Evolutionary conservation across 1,139 yeast genomes (phyloP), one percentile per base, ranked within the genome.

Genomic region (Debaryomycetaceae sp.): DNA sequence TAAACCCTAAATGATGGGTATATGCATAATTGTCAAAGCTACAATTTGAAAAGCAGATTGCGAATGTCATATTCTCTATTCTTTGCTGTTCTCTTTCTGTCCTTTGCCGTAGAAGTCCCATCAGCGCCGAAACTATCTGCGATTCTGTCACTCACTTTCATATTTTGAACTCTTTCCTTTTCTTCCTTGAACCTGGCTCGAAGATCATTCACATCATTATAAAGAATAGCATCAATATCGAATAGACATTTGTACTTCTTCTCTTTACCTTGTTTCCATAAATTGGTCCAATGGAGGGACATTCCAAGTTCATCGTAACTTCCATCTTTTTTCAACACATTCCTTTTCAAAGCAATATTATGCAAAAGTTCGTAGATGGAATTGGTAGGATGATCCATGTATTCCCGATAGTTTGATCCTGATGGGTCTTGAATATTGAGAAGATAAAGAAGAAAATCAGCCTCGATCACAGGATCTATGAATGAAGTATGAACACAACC

Each of bases 391-490:
- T 71, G 70, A 17, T 68, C 60, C 50, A 78, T 64, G 54, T 75
- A 83, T 42, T 71, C 75, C 2, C 65, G 63, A 57, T 78, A 81
- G 44, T 63, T 63, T 6, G 57, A 50, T 0, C 83, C 82, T 6
- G 65, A 58, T 8, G 78, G 71, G 45, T 76, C 79, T 50, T 81
- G 87, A 24, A 83, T 63, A 61, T 93, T 93, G 62, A 91, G 68
- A 29, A 87, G 68, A 57, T 75, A 93, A 27, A 93, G 69, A 37
- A 93, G 66, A 61, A 85, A 93, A 59, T 93, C 99, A 0, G 97
- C 96, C 49, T 87, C 87, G 40, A 89, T 78, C 6, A 86, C 83
- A 0, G 96, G 96, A 59, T 91, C 98, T 13, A 90, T 77, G 31
- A 80, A 74, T 7, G 80, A 76, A 1, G 80, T 69, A 47, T 82